These are phyloP conservation scores for Cytospora paraplurivora DNA, from an alignment of 2,329 filamentous ascomycete species.

Conservation along the genomic window DNA sequence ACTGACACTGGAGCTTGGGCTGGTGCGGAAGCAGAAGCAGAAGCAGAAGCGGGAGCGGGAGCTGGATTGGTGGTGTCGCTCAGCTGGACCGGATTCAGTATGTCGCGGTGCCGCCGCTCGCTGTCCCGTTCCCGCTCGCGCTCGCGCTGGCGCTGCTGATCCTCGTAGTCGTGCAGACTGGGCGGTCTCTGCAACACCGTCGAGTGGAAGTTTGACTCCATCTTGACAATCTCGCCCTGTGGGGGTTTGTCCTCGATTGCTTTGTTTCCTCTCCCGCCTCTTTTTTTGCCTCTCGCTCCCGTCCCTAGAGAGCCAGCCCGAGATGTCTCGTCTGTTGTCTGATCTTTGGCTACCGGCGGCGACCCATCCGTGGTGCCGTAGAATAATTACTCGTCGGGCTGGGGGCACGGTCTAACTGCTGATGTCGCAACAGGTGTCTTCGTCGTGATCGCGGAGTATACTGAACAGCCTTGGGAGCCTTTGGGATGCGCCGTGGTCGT, in stretches of 20 bases:
- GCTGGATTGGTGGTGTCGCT: slow-evolving; percentile 27
- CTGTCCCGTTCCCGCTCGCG: slow-evolving; percentile 27
- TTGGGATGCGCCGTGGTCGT: not conserved
- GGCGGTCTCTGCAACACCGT: slow-evolving; percentile 52
- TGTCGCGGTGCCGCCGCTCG: slow-evolving; percentile 48
- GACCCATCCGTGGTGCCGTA: slow-evolving; percentile 25
- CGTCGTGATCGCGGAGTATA: not conserved
- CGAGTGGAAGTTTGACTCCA: slow-evolving; percentile 53
- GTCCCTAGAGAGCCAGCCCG: slow-evolving; percentile 18
- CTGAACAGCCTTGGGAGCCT: not conserved
- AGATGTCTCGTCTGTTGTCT: slow-evolving; percentile 19
- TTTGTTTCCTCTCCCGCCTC: not conserved
- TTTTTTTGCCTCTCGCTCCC: not conserved
- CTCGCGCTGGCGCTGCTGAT: slow-evolving; percentile 34
- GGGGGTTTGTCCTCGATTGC: not conserved
- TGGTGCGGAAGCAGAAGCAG: slow-evolving; percentile 26
- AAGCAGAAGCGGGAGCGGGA: slow-evolving; percentile 8
- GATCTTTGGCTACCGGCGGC: slow-evolving; percentile 13
- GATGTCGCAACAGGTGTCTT: not conserved
- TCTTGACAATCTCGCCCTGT: slow-evolving; percentile 32
- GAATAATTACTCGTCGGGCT: not conserved
- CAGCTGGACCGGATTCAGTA: slow-evolving; percentile 43
- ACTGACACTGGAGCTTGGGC: not conserved
- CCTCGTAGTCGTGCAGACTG: slow-evolving; percentile 43
- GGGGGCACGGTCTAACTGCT: not conserved